Evolutionary conservation across 768 basidiomycete genomes (phyloP).

Genomic region (Cystofilobasidium capitatum): DNA sequence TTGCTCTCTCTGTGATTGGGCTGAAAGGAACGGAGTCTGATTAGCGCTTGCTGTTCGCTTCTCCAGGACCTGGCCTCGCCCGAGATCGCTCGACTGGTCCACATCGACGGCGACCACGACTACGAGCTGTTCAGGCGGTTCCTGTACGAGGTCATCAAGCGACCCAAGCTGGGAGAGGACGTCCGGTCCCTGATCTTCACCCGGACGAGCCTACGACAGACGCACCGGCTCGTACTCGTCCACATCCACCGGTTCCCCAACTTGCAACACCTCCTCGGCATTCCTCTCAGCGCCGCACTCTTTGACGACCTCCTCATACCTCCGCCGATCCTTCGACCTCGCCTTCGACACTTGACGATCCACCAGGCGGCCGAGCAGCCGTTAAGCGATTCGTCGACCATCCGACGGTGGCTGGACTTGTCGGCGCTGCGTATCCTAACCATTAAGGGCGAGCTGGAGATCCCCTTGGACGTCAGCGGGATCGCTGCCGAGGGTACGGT

Average conservation of each 20-base stretch:
- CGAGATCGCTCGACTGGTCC: not conserved
- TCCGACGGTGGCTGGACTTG: not conserved
- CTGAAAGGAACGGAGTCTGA: too few species aligned
- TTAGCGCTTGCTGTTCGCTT: not conserved
- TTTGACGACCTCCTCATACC: slow-evolving; percentile 3
- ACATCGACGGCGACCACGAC: not conserved
- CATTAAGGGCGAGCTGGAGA: not conserved
- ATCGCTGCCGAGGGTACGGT: not conserved
- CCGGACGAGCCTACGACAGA: not conserved
- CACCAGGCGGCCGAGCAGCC: not conserved
- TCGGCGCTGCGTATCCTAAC: not conserved
- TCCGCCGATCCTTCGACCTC: not conserved
- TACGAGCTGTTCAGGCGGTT: not conserved
- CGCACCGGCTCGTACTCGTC: not conserved
- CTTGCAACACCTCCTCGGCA: not conserved
- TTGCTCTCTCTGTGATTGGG: too few species aligned
- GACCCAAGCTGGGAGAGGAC: not conserved
- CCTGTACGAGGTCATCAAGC: not conserved
- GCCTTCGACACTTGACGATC: not conserved
- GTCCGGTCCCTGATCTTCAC: not conserved
- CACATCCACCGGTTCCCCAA: slow-evolving; percentile 4
- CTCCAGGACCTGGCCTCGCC: not conserved
- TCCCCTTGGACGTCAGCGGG: slow-evolving; percentile 1
- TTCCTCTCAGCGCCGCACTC: not conserved
- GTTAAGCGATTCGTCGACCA: too few species aligned